phyloP scores from a whole-genome alignment of 2,329 filamentous ascomycete genomes.

The Bipolaris gigantea region DNA sequence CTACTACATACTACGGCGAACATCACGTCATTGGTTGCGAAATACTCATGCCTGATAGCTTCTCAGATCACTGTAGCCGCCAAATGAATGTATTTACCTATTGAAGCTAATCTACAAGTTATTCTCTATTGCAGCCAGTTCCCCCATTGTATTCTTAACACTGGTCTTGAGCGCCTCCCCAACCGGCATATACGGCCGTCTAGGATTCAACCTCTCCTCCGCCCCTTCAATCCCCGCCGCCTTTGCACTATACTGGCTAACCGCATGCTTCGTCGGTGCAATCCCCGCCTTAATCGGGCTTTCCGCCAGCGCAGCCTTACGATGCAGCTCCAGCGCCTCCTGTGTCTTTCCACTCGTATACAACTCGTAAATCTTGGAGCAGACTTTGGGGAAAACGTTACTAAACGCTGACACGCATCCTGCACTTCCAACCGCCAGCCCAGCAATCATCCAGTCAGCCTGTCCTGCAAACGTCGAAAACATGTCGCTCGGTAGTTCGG shows the following conservation, averaged over 20 bases:
- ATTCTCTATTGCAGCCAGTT: conserved; percentile 33
- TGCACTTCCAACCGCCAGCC: conserved; percentile 55
- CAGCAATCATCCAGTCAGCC: conserved; percentile 68
- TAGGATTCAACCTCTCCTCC: conserved; percentile 33
- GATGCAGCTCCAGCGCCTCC: conserved; percentile 64
- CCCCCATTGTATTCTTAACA: conserved; percentile 29
- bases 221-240: conserved; percentile 52
- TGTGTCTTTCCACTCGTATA: conserved; percentile 59
- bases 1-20: not conserved
- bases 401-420: conserved; percentile 62
- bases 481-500: conserved; percentile 52
- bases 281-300: conserved; percentile 67
- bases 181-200: conserved; percentile 35
- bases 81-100: not conserved
- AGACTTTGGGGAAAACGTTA: conserved; percentile 60
- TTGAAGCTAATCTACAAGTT: not conserved
- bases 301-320: conserved; percentile 66
- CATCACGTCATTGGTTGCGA: not conserved
- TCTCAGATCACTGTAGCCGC: not conserved
- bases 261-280: conserved; percentile 69
- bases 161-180: conserved; percentile 27
- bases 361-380: conserved; percentile 63
- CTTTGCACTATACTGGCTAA: conserved; percentile 63
- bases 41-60: not conserved
- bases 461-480: conserved; percentile 75